phyloP scores from a whole-genome alignment of 176 grass and related monocot genomes.

The Zoysia pacifica region DNA sequence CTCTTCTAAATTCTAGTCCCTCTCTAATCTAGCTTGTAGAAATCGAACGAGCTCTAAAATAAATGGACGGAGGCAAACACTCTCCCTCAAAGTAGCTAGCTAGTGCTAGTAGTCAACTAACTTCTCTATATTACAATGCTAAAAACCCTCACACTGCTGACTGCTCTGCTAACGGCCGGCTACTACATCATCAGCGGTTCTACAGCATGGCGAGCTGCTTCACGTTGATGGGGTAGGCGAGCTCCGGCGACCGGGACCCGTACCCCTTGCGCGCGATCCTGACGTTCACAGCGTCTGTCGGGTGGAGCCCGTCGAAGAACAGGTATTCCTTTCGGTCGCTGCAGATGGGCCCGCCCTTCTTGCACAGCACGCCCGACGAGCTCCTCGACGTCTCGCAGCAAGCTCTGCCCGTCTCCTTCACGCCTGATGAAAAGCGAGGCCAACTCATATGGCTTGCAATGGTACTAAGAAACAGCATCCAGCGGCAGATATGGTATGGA shows the following conservation, averaged over 20 bases:
- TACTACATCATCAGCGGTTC: background rate
- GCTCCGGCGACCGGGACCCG: conserved; percentile 30
- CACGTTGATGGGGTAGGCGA: conserved; percentile 61
- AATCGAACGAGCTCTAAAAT: no score
- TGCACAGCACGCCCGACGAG: conserved; percentile 44
- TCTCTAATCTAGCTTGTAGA: no score
- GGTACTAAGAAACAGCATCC: background rate
- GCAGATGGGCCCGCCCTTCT: conserved; percentile 49
- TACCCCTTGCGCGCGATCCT: conserved; percentile 52
- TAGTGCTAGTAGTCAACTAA: background rate
- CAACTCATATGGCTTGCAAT: background rate
- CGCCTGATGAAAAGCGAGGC: background rate
- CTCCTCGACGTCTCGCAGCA: conserved; percentile 48
- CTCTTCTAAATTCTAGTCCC: no score
- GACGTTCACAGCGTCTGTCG: conserved; percentile 60
- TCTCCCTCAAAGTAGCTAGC: background rate
- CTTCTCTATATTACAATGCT: background rate
- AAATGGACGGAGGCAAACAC: background rate
- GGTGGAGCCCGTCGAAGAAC: conserved; percentile 78
- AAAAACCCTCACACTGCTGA: background rate
- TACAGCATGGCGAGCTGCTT: conserved; percentile 37
- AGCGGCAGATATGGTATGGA: background rate
- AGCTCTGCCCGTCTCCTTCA: conserved; percentile 40
- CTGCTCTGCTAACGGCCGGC: background rate
- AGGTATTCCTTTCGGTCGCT: conserved; percentile 47